Base-by-base conservation (phyloP, 2,329 filamentous ascomycete species). In the Microcyclospora pomicola region DNA sequence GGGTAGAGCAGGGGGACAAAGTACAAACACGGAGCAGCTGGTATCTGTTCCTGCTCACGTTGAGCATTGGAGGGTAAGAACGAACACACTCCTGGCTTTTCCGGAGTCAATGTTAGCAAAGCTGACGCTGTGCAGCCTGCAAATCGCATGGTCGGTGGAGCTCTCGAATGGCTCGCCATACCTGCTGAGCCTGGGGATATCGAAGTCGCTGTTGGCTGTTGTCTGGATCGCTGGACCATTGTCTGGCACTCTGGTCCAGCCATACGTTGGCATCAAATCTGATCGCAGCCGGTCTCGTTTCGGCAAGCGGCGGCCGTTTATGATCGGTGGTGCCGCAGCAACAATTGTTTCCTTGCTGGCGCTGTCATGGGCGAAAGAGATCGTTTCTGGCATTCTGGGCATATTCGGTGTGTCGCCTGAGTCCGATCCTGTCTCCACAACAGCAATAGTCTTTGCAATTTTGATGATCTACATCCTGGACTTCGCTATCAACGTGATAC, bases 61-160 rank as follows among this genome's bases (percentile, higher is more conserved):
- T 95, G 44, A 78, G 82, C 55, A 82, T 94, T 49, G 84, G 84
- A 42, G 88, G 75, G 66, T 70, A 39, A 37, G 33, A 34, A 31
- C 33, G 5, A 5, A 9, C 13, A 13, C n/a, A 15, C 14, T 36
- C 14, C 5, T 33, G 24, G 36, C 30, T 28, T 31, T 14, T 32
- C n/a, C 16, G 11, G 31, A 44, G 41, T 43, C 16, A 19, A 19
- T 15, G 27, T 36, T 16, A n/a, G 36, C 42, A 27, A 41, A n/a
- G 31, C 30, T 31, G 27, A 31, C 37, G 5, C 24, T 31, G 30
- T 38, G n/a, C 46, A 71, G 84, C 15, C 67, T 96, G 44, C 88
- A 96, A 63, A 82, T 96, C 49, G 86, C 88, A 19, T 96, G 88
- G 88, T 87, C 87, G 1, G 86, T 94, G 31, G 88, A 96, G 60